Conservation (phyloP, 2,329 filamentous ascomycete species). For the Colletotrichum sp. region DNA sequence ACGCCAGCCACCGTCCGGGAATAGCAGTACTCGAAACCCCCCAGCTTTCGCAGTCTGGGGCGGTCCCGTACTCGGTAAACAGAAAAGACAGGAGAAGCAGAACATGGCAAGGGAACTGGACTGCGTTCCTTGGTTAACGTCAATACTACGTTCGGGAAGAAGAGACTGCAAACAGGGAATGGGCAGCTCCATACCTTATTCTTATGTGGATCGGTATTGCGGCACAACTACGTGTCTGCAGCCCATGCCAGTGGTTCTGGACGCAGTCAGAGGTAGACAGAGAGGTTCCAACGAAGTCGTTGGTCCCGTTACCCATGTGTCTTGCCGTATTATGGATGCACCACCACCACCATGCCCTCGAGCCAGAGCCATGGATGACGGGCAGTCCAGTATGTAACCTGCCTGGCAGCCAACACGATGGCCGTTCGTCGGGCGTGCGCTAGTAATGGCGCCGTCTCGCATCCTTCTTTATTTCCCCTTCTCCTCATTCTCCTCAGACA, state of each 20-base stretch:
- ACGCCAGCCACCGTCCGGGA: neutral
- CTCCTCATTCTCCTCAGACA: neutral
- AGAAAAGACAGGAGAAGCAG: neutral
- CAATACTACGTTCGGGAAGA: neutral
- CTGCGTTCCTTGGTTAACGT: neutral
- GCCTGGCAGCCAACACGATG: neutral
- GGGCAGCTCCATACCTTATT: neutral
- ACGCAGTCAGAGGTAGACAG: neutral
- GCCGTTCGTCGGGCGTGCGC: neutral
- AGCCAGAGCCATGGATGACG: neutral
- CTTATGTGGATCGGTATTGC: conserved; percentile 7
- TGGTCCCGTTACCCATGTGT: neutral
- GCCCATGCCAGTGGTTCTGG: neutral
- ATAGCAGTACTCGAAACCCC: neutral
- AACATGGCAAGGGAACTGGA: neutral
- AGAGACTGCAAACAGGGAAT: neutral
- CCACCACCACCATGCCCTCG: neutral
- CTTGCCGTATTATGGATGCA: neutral
- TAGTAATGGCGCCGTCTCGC: neutral
- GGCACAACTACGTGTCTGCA: neutral
- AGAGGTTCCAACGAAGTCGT: neutral
- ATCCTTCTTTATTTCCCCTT: neutral
- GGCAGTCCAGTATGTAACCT: neutral
- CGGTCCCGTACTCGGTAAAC: neutral
- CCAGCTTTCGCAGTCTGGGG: neutral